Percentiles rank a stretch among this genome's conserved stretches.
These are phyloP conservation scores for Agrostemma githago DNA, from an alignment of 148 eudicot species.

Conservation along the genomic window DNA sequence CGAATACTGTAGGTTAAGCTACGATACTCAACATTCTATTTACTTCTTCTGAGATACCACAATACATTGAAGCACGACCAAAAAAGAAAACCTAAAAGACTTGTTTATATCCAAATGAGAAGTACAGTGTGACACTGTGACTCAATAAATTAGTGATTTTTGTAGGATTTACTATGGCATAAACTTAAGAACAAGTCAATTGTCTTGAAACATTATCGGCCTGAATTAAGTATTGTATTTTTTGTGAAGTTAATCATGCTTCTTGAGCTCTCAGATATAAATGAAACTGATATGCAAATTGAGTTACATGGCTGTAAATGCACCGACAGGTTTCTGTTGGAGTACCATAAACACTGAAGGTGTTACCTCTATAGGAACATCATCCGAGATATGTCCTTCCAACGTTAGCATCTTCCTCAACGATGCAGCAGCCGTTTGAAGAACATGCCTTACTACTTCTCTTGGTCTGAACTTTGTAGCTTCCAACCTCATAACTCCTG, in stretches of 20 bases:
- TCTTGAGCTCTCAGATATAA: neutral
- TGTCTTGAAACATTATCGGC: neutral
- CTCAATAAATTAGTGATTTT: neutral
- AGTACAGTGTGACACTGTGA: neutral
- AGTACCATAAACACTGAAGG: neutral
- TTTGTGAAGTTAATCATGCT: neutral
- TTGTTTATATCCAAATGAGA: neutral
- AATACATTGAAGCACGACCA: too few species aligned
- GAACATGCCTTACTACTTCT: constrained; percentile 90
- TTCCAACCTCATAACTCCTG: constrained; percentile 93
- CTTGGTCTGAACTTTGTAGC: constrained; percentile 89
- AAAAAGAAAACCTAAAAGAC: too few species aligned
- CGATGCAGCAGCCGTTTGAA: constrained; percentile 94
- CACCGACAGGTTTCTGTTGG: neutral
- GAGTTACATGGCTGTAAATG: neutral
- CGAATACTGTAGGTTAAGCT: neutral
- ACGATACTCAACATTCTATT: neutral
- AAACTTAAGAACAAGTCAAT: neutral
- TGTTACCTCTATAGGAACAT: constrained; percentile 75
- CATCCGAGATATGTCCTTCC: constrained; percentile 81
- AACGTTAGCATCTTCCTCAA: constrained; percentile 61
- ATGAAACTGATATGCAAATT: neutral
- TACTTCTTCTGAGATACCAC: too few species aligned
- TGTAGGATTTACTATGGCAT: neutral
- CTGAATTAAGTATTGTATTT: neutral